Evolutionary conservation across 1,284 basidiomycete genomes (phyloP), one percentile per base, ranked within the genome.

Genomic region (Kalmanozyma brasiliensis): DNA sequence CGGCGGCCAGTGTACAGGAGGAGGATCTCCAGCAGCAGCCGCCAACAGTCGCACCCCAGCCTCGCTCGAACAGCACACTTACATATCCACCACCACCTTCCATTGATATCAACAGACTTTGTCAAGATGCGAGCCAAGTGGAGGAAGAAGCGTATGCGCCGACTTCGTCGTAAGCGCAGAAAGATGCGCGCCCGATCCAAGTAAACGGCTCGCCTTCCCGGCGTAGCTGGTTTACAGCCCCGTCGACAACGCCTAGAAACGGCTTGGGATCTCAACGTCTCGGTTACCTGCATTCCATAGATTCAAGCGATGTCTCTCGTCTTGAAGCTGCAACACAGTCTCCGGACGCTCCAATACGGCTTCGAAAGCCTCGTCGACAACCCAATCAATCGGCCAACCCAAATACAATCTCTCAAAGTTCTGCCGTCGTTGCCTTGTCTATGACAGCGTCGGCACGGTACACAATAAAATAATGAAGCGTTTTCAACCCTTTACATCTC

Each of bases 101-200:
- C 14, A 9, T 19, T 32, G 20, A 37, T 36, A 11, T 32, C 33
- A 34, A 60, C 56, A 69, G 61, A n/a, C 67, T 66, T 71, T 63
- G 63, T 62, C 68, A 71, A 69, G 46, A 77, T 79, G 77, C 70
- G 77, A 66, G 77, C 67, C 52, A 79, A 79, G 71, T 79, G 77
- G 77, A 73, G 77, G 58, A 79, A 79, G 74, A 79, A 79, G 75
- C 69, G 77, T 68, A 79, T 79, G 77, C 77, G 77, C 70, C 52
- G 77, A 59, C 75, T 79, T 68, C 77, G 77, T 55, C 73, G 77
- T 60, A 79, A 79, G 75, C 77, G 77, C 63, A 79, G 77, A 79
- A 79, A 79, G 73, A 79, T 79, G 77, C 77, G 77, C 46, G 77
- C 77, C 49, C 70, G 77, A 66, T 77, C 74, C 64, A 79, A 77